Evolutionary conservation across 2,329 filamentous ascomycete genomes (phyloP), one percentile per base, ranked within the genome.

Genomic region (Emmonsiellopsis sp.): DNA sequence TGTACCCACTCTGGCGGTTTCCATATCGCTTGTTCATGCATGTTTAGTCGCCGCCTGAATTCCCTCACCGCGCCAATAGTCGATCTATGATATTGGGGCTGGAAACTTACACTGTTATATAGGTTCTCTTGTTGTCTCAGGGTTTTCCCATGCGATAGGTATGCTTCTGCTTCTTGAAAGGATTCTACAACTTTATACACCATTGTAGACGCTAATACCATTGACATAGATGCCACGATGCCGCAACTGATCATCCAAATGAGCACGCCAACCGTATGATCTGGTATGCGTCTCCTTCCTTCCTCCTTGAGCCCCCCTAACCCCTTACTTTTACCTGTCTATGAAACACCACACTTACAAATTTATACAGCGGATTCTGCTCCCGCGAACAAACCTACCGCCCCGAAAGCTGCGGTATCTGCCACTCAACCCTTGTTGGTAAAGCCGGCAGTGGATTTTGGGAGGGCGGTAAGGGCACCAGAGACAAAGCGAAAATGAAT

Each of bases 201-300:
- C 2, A 7, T 21, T 27, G 3, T 5, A 27, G 21, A 27, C 21
- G 21, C 21, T 27, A 27, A 27, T 27, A 27, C 5, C 21, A 27
- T 27, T 27, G 21, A 5, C 10, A 17, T 14, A 80, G 79, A 71
- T 94, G 88, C 69, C 88, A 94, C 63, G 87, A 93, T 65, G 77
- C 73, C 13, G 77, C 72, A 8, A 81, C 83, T 60, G 83, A 86
- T 49, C 88, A 94, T 70, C 73, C 79, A 6, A 84, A 87, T 58
- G 88, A 93, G 71, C 88, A 88, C 77, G 88, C 88, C 6, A 88
- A 85, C 62, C 77, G 87, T 48, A 93, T 93, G 87, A 82, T 92
- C 37, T 92, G 87, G 74, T 76, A 68, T 55, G 71, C 63, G 36
- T 33, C 44, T 52, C 10, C 34, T 17, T 8, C 34, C 48, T 51